Percentiles rank a stretch among this genome's conserved stretches.
phyloP scores from a whole-genome alignment of 2,329 filamentous ascomycete genomes.

The Coniella lustricola region DNA sequence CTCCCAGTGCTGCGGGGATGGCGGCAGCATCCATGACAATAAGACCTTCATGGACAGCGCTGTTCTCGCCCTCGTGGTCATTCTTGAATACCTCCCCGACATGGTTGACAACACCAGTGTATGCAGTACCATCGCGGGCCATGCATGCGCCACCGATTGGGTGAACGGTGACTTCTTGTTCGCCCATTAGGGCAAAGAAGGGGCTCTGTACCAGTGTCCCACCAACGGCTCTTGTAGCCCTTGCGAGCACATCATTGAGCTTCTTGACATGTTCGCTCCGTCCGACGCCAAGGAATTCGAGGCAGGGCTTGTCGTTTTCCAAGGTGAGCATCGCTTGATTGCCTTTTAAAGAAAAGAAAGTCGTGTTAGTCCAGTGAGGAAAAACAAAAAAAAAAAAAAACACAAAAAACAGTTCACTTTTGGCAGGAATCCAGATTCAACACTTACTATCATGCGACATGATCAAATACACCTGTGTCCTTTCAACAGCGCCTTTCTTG shows the following conservation, averaged over 20 bases:
- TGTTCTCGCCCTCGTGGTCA: constrained; percentile 24
- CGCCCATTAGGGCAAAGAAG: constrained; percentile 46
- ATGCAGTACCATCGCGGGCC: constrained; percentile 49
- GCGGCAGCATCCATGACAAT: constrained; percentile 56
- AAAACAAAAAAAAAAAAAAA: background rate
- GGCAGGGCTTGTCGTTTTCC: constrained; percentile 50
- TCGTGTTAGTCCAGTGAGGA: background rate
- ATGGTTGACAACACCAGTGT: constrained; percentile 54
- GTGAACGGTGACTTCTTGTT: constrained; percentile 58
- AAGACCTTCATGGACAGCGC: constrained; percentile 48
- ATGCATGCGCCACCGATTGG: constrained; percentile 60
- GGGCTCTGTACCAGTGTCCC: constrained; percentile 55
- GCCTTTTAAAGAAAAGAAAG: constrained; percentile 25
- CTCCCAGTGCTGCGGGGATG: constrained; percentile 53
- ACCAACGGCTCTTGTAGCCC: constrained; percentile 50
- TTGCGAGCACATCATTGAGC: constrained; percentile 44
- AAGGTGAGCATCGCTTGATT: constrained; percentile 55
- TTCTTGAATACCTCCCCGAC: constrained; percentile 53
- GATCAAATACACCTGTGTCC: constrained; percentile 57
- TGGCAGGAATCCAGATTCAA: background rate
- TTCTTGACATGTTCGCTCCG: constrained; percentile 46
- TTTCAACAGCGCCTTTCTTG: constrained; percentile 47
- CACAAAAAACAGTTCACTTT: too few relatives aligned
- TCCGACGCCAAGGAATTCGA: constrained; percentile 54
- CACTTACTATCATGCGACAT: constrained; percentile 57